Evolutionary conservation across 192 early-diverging fungal genomes (phyloP), one percentile per base, ranked within the genome.

Genomic region (Rhizoclosmatium globosum): DNA sequence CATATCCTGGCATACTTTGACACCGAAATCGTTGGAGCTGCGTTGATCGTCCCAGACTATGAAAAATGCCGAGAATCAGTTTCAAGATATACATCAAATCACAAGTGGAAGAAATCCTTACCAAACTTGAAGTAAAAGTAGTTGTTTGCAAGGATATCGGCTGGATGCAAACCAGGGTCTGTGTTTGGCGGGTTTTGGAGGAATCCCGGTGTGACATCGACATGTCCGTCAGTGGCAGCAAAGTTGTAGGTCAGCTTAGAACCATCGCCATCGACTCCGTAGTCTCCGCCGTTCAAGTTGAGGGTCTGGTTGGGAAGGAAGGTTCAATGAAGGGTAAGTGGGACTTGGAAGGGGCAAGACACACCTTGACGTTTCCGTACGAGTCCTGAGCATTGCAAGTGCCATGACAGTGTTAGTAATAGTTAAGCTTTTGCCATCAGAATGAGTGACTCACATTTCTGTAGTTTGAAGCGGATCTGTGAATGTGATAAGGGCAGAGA

Each of bases 61-160:
- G n/a, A n/a, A n/a, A n/a, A n/a, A n/a, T n/a, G n/a, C n/a, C 45
- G 11, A n/a, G 11, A 57, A 57, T 57, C 11, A 57, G n/a, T 11
- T n/a, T 13, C 56, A 11, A 57, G 11, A n/a, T n/a, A n/a, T n/a
- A n/a, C n/a, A n/a, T n/a, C n/a, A n/a, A n/a, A n/a, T n/a, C n/a
- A n/a, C n/a, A n/a, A n/a, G n/a, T n/a, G n/a, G n/a, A 57, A 11
- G 11, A 57, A 57, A n/a, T 57, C 11, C 68, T n/a, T n/a, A n/a
- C n/a, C 59, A 47, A 78, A 68, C 46, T 78, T 78, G 31, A 71
- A 71, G 77, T 69, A 78, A 31, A 78, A 71, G 77, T 78, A 78
- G 68, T 78, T 78, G 47, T 13, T 58, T 0, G 68, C 77, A 1
- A 60, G 13, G 42, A 70, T 68, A 1, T 78, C 68, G 31, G 43